phyloP scores from a whole-genome alignment of 2,329 filamentous ascomycete genomes.

The Byssothecium circinans region DNA sequence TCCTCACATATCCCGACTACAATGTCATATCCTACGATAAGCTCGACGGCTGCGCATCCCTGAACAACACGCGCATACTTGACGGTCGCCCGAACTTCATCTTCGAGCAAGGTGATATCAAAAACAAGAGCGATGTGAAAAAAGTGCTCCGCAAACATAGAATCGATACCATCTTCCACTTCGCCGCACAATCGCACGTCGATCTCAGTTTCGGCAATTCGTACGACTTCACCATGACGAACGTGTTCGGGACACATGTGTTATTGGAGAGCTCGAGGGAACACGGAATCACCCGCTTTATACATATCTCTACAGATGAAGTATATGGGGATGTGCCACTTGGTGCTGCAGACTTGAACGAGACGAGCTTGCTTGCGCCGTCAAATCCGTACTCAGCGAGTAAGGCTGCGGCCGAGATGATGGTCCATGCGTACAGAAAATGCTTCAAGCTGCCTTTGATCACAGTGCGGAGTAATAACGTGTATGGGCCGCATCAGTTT shows the following conservation, averaged over 20 bases:
- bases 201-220: slow-evolving; percentile 82
- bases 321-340: slow-evolving; percentile 80
- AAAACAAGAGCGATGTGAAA: slow-evolving; percentile 68
- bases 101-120: slow-evolving; percentile 80
- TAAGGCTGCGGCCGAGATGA: slow-evolving; percentile 82
- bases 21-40: slow-evolving; percentile 84
- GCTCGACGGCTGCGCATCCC: slow-evolving; percentile 77
- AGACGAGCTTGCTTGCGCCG: slow-evolving; percentile 73
- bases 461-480: slow-evolving; percentile 80
- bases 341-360: slow-evolving; percentile 70
- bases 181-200: slow-evolving; percentile 84
- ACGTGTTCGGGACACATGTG: slow-evolving; percentile 83
- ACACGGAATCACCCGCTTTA: slow-evolving; percentile 70
- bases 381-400: slow-evolving; percentile 82
- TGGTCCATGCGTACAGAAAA: slow-evolving; percentile 83
- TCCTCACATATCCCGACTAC: slow-evolving; percentile 74
- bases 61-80: slow-evolving; percentile 75
- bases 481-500: slow-evolving; percentile 82
- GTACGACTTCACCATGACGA: slow-evolving; percentile 78
- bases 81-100: slow-evolving; percentile 71
- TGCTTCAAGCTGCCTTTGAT: slow-evolving; percentile 80
- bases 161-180: slow-evolving; percentile 81
- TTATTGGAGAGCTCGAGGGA: slow-evolving; percentile 76
- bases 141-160: slow-evolving; percentile 69
- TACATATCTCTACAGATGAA: slow-evolving; percentile 83